Percentiles rank a stretch among this genome's conserved stretches.
These are phyloP conservation scores for Citrus inodora DNA, from an alignment of 345 rosid species.

Conservation along the genomic window DNA sequence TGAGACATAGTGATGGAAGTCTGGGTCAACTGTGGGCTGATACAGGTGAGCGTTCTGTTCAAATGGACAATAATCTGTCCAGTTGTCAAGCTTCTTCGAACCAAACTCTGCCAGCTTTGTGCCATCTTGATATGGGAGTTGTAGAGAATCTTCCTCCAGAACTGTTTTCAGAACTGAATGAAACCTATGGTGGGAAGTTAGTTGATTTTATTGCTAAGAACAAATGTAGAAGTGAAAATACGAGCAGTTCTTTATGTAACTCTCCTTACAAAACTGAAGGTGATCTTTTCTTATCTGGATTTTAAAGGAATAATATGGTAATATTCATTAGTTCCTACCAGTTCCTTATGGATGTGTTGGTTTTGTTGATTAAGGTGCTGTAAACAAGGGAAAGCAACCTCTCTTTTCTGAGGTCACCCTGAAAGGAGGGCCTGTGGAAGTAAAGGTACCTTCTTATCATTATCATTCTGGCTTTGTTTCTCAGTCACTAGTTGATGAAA, in stretches of 20 bases:
- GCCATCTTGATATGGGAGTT: slow-evolving; percentile 77
- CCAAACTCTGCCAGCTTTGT: slow-evolving; percentile 57
- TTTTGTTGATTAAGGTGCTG: slow-evolving; percentile 19
- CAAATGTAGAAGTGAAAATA: slow-evolving; percentile 36
- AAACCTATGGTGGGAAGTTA: slow-evolving; percentile 71
- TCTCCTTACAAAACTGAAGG: slow-evolving; percentile 29
- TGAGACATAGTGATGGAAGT: slow-evolving; percentile 28
- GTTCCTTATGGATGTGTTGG: slow-evolving; percentile 8
- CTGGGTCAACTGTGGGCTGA: slow-evolving; percentile 25
- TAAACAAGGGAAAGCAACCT: slow-evolving; percentile 18
- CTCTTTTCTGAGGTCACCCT: slow-evolving; percentile 17
- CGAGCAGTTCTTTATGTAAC: slow-evolving; percentile 14
- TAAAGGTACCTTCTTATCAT: slow-evolving; percentile 37
- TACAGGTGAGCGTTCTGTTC: slow-evolving; percentile 30
- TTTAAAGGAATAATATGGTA: neutral
- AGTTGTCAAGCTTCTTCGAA: slow-evolving; percentile 20
- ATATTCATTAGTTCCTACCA: neutral
- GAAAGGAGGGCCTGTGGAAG: slow-evolving; percentile 15
- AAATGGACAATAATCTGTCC: slow-evolving; percentile 29
- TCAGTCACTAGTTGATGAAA: neutral
- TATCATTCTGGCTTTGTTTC: neutral
- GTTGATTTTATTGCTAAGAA: slow-evolving; percentile 49
- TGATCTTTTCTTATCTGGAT: slow-evolving; percentile 21
- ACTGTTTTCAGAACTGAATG: slow-evolving; percentile 75
- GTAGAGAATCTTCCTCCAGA: slow-evolving; percentile 83